A percentile compares a stretch with the other conserved stretches of the same genome.
phyloP scores from a whole-genome alignment of 2,329 filamentous ascomycete genomes.

The Epichloe aotearoae region DNA sequence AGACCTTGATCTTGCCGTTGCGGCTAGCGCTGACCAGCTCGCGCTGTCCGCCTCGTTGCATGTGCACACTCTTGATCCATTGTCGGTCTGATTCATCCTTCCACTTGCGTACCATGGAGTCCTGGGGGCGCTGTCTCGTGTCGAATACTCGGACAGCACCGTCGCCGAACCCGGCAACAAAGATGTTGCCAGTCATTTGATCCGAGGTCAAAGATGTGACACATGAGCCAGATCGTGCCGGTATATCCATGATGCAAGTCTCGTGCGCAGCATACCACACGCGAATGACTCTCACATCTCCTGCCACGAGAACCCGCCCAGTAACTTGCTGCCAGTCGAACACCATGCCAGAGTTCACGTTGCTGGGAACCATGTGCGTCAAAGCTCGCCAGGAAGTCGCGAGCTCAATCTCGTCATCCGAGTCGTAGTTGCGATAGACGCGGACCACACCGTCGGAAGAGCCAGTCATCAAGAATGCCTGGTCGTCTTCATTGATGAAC shows the following conservation, averaged over 20 bases:
- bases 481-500: constrained; percentile 97
- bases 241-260: constrained; percentile 86
- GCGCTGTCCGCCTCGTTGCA: constrained; percentile 87
- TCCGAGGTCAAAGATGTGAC: constrained; percentile 94
- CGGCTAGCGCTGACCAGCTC: constrained; percentile 84
- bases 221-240: constrained; percentile 84
- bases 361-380: constrained; percentile 86
- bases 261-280: constrained; percentile 95
- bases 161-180: constrained; percentile 92
- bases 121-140: constrained; percentile 66
- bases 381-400: constrained; percentile 85
- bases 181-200: constrained; percentile 93
- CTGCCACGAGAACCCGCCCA: constrained; percentile 85
- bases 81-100: constrained; percentile 74
- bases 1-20: constrained; percentile 87
- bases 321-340: constrained; percentile 99
- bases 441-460: constrained; percentile 91
- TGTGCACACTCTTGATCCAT: constrained; percentile 92
- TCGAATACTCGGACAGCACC: constrained; percentile 92
- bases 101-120: constrained; percentile 93
- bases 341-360: constrained; percentile 87
- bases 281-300: constrained; percentile 87
- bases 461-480: constrained; percentile 85
- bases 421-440: constrained; percentile 86
- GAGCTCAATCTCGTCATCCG: constrained; percentile 61